Base-by-base conservation (phyloP, 257 asterid species). In the Ajuga chamaepitys region DNA sequence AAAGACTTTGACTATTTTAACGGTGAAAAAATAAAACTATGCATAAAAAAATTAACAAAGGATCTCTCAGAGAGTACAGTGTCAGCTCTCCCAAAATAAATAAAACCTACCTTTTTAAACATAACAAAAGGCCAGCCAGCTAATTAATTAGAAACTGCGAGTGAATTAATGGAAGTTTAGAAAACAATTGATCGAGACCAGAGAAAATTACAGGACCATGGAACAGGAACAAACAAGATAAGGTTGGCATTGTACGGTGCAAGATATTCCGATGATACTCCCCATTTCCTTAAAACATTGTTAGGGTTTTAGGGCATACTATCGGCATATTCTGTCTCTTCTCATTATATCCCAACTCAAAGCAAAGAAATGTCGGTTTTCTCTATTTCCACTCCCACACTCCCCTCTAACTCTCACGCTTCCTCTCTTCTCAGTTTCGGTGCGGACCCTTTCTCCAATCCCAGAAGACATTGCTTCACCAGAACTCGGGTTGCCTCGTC, bases 401-500 rank as follows among this genome's bases (percentile, higher is more conserved):
- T 56, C 54, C 73, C 64, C 56, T 71, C 75, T 28, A 67, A 52
- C 70, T 73, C 75, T 13, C 76, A 54, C 75, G 28, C 75, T 51
- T 70, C 62, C 22, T 66, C 70, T 37, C 75, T 63, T 10, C 62
- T 73, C 70, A 64, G 60, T 13, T 70, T 72, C 44, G 66, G 67
- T 48, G 59, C 37, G 7, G 70, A 52, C 28, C 30, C 51, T 18
- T 9, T 42, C 0, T 44, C 53, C 3, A 59, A 4, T 24, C 38
- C 41, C 53, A 44, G 62, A 28, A 42, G 67, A 62, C 55, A 21
- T 18, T 64, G 70, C 68, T 9, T 34, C 12, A 4, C 24, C 60
- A 70, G 47, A 51, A 55, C 79, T 7, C 74, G 70, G 1, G 91
- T 86, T 17, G 74, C 73, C 34, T 86, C 96, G 4, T 85, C 96